phyloP scores from a whole-genome alignment of 768 basidiomycete genomes.

The Leccinum variicolor region DNA sequence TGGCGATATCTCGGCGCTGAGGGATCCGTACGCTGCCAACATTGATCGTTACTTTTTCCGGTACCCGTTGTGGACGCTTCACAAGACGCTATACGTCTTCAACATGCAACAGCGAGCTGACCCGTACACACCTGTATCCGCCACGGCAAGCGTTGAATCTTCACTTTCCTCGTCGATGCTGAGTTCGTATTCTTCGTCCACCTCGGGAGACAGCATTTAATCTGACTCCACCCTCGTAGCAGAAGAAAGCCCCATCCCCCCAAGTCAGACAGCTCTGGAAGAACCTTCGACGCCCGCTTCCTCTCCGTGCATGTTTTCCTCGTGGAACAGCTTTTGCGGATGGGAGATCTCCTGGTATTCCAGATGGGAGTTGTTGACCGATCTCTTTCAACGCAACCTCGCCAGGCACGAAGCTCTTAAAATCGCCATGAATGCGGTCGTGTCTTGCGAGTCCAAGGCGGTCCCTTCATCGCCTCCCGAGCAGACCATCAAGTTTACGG shows the following conservation, averaged over 20 bases:
- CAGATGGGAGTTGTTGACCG: conserved; percentile 51
- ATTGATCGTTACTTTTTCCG: conserved; percentile 58
- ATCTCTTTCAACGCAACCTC: conserved; percentile 36
- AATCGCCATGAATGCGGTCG: background rate
- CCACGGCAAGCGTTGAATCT: conserved; percentile 1
- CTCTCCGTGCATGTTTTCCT: conserved; percentile 3
- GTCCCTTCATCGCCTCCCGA: background rate
- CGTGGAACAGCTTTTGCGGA: conserved; percentile 15
- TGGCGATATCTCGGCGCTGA: conserved; percentile 57
- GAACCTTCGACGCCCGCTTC: background rate
- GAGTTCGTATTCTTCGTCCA: conserved; percentile 17
- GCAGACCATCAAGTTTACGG: conserved; percentile 20
- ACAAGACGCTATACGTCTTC: conserved; percentile 62
- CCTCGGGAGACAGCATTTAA: conserved; percentile 33
- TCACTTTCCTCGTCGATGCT: conserved; percentile 20
- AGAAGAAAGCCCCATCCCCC: conserved; percentile 31
- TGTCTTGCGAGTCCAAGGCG: background rate
- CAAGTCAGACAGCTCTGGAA: background rate
- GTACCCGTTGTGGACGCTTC: conserved; percentile 62
- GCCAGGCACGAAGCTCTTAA: conserved; percentile 10
- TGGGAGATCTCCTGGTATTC: conserved; percentile 53
- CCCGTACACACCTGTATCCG: conserved; percentile 13
- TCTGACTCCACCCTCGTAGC: conserved; percentile 59
- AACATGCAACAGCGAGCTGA: conserved; percentile 42
- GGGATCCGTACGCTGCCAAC: conserved; percentile 53